Conservation (phyloP, 805 yeast species). For the Saturnispora hagleri region DNA sequence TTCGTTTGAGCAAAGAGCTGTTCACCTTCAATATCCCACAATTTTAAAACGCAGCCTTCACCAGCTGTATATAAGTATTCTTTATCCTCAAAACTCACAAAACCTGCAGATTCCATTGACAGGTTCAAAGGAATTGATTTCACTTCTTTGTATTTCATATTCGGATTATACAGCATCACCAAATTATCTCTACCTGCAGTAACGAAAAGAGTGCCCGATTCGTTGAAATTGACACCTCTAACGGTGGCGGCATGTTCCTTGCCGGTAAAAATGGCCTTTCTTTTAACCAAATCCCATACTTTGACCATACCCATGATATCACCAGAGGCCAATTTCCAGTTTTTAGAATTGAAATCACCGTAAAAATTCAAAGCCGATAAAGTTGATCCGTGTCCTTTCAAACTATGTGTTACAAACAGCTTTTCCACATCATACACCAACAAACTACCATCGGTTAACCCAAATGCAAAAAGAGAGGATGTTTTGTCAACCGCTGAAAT, state of each 20-base stretch:
- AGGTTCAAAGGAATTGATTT: constrained; percentile 68
- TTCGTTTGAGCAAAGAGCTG: constrained; percentile 35
- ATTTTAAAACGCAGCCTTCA: constrained; percentile 54
- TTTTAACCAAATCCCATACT: constrained; percentile 59
- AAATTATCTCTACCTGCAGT: constrained; percentile 90
- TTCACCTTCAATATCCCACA: constrained; percentile 52
- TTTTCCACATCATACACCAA: constrained; percentile 89
- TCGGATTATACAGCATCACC: constrained; percentile 48
- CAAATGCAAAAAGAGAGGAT: constrained; percentile 81
- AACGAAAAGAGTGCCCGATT: constrained; percentile 45
- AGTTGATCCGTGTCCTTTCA: constrained; percentile 90
- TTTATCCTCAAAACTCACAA: constrained; percentile 29
- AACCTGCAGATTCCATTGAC: constrained; percentile 65
- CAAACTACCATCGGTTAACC: constrained; percentile 89
- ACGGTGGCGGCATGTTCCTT: constrained; percentile 79
- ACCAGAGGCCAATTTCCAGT: constrained; percentile 75
- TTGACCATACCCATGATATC: constrained; percentile 49
- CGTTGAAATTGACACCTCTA: constrained; percentile 65
- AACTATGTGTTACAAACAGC: constrained; percentile 78
- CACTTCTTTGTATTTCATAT: constrained; percentile 38
- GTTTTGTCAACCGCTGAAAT: constrained; percentile 71
- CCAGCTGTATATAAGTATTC: constrained; percentile 66
- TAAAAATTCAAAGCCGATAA: constrained; percentile 64
- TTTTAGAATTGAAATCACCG: constrained; percentile 58
- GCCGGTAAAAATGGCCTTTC: constrained; percentile 55